Evolutionary conservation across 1,284 basidiomycete species (phyloP).

Genomic region (Bothia castanella): DNA sequence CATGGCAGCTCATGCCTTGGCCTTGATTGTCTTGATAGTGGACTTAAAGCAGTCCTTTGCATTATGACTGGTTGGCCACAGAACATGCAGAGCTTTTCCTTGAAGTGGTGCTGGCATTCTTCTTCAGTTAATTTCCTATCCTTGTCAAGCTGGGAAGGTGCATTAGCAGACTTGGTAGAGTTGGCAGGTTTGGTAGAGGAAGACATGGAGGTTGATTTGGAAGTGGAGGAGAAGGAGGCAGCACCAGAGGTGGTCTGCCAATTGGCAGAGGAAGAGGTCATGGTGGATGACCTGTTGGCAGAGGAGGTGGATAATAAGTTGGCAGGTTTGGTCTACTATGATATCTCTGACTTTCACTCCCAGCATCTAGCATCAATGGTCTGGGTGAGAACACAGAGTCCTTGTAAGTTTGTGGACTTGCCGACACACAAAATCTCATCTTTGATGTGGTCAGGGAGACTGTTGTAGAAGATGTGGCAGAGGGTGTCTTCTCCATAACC

Average conservation of each 20-base stretch:
- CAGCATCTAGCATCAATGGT: not conserved
- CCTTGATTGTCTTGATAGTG: not conserved
- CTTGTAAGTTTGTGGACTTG: not conserved
- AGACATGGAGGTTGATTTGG: too few species aligned
- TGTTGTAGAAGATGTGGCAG: not conserved
- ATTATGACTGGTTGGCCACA: not conserved
- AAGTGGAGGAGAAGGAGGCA: not conserved
- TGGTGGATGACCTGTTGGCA: too few species aligned
- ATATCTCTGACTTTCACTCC: not conserved
- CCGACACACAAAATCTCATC: not conserved
- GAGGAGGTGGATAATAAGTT: too few species aligned
- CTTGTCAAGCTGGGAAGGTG: too few species aligned
- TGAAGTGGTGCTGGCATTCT: too few species aligned
- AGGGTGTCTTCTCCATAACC: conserved; percentile 5
- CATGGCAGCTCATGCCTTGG: not conserved
- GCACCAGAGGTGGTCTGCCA: too few species aligned
- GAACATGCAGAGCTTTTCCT: not conserved
- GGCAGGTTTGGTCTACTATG: too few species aligned
- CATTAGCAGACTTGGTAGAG: too few species aligned
- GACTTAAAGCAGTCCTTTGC: not conserved
- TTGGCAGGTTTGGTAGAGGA: too few species aligned
- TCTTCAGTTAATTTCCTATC: too few species aligned
- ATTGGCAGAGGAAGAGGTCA: not conserved
- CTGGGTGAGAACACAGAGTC: not conserved
- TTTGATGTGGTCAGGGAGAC: not conserved